Evolutionary conservation across 2,329 filamentous ascomycete species (phyloP), one percentile per base, ranked within the genome.

Genomic region (Arthrinium puccinioides): DNA sequence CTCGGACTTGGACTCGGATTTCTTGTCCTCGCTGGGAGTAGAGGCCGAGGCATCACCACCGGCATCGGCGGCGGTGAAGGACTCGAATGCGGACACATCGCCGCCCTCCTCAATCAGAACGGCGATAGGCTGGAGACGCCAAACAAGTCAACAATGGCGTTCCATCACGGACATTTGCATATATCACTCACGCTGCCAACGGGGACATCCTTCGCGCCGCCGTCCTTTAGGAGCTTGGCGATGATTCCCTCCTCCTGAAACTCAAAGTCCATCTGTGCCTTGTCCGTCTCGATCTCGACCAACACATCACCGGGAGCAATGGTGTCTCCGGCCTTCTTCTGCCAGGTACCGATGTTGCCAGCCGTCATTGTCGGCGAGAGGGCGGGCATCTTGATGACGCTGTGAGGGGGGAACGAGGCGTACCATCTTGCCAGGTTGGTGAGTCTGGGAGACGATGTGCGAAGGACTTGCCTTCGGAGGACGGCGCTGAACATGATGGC

Each of bases 261-360:
- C 68, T 98, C 92, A 63, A 98, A 97, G 72, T 98, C 92, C 92
- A 98, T 98, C 72, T 97, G 92, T 48, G 92, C 92, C 77, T 98
- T 98, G 69, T 98, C 92, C 54, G 92, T 98, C 77, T 98, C 92
- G 56, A 97, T 95, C 74, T 95, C 89, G 51, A 95, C 89, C 52
- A 98, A 71, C 32, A 98, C 92, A 62, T 98, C 92, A 61, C 92
- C 92, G 36, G 94, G 89, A 41, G 78, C 71, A 62, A 98, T 82
- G 45, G 72, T 59, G 64, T 98, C 92, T 59, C 92, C 92, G 50
- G 81, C 74, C 72, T 96, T 94, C 79, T 97, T 98, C 72, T 97
- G 87, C 92, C 92, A 98, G 47, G 81, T 72, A 55, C 92, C 94
- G 64, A 98, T 94, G 72, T 94, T 95, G 62, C 92, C 92, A 45